Evolutionary conservation across 2,329 filamentous ascomycete genomes (phyloP).

Genomic region (Aureobasidium namibiae): DNA sequence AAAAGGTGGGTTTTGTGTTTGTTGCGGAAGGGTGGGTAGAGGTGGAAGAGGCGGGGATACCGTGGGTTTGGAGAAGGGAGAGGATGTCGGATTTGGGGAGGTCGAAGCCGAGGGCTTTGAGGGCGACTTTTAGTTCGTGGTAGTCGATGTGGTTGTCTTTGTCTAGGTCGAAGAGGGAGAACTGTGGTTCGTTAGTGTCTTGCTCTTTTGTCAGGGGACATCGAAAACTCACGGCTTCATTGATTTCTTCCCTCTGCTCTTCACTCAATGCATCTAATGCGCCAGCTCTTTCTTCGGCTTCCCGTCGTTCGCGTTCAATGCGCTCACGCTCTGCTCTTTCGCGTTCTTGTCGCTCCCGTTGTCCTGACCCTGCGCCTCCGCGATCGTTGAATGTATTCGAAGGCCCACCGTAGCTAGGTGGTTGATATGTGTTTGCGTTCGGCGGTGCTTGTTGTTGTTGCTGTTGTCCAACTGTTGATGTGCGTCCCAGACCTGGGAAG

Average conservation of each 20-base stretch:
- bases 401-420: slow-evolving; percentile 24
- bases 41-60: slow-evolving; percentile 44
- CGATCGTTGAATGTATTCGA: slow-evolving; percentile 25
- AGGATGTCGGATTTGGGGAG: slow-evolving; percentile 80
- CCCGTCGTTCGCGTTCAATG: slow-evolving; percentile 32
- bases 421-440: slow-evolving; percentile 19
- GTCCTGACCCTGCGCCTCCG: slow-evolving; percentile 25
- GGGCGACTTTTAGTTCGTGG: slow-evolving; percentile 94
- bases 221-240: slow-evolving; percentile 71
- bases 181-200: slow-evolving; percentile 43
- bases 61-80: slow-evolving; percentile 70
- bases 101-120: slow-evolving; percentile 92
- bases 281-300: slow-evolving; percentile 34
- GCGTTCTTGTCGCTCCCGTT: slow-evolving; percentile 35
- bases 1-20: slow-evolving; percentile 34
- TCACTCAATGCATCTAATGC: slow-evolving; percentile 58
- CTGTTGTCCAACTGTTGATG: slow-evolving; percentile 14
- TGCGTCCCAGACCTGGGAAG: slow-evolving; percentile 42
- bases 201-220: neutral
- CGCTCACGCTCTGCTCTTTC: slow-evolving; percentile 35
- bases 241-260: slow-evolving; percentile 62
- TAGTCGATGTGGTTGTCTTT: slow-evolving; percentile 92
- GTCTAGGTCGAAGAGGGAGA: slow-evolving; percentile 92
- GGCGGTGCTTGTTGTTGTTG: slow-evolving; percentile 2
- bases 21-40: slow-evolving; percentile 20